These are phyloP conservation scores for Microcos paniculata DNA, from an alignment of 345 rosid species.

Conservation along the genomic window DNA sequence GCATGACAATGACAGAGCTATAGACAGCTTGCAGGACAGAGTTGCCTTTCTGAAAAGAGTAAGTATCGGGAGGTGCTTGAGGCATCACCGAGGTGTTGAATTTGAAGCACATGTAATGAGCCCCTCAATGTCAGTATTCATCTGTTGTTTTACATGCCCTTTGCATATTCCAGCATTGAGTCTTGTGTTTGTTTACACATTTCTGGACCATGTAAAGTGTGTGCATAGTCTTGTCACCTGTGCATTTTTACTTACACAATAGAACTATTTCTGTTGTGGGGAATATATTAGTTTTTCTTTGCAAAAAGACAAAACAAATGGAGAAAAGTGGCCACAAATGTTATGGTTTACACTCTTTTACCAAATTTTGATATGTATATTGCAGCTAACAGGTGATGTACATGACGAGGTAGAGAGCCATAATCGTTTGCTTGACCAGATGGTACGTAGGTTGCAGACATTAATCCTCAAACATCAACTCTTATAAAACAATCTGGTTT, in stretches of 20 bases:
- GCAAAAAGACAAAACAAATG: not conserved
- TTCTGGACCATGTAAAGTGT: not conserved
- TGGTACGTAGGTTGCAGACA: slow-evolving; percentile 40
- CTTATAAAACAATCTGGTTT: slow-evolving; percentile 3
- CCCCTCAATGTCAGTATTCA: not conserved
- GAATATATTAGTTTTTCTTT: not conserved
- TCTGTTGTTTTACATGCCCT: not conserved
- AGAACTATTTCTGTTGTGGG: not conserved
- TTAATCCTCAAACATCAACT: not conserved
- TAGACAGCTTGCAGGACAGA: slow-evolving; percentile 67
- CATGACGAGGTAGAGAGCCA: slow-evolving; percentile 91
- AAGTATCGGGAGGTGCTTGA: slow-evolving; percentile 22
- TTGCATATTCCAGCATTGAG: not conserved
- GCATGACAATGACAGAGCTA: slow-evolving; percentile 69
- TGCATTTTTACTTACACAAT: not conserved
- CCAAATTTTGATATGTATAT: not conserved
- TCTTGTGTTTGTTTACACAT: not conserved
- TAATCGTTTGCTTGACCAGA: slow-evolving; percentile 71
- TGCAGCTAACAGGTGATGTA: slow-evolving; percentile 81
- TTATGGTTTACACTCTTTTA: not conserved
- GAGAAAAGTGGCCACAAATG: not conserved
- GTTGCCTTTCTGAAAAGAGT: slow-evolving; percentile 72
- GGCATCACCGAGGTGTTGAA: not conserved
- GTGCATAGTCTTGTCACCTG: not conserved
- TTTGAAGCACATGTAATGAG: not conserved